Evolutionary conservation across 495 filamentous ascomycete species (phyloP), one percentile per base, ranked within the genome.

Genomic region (Poronia punctata): DNA sequence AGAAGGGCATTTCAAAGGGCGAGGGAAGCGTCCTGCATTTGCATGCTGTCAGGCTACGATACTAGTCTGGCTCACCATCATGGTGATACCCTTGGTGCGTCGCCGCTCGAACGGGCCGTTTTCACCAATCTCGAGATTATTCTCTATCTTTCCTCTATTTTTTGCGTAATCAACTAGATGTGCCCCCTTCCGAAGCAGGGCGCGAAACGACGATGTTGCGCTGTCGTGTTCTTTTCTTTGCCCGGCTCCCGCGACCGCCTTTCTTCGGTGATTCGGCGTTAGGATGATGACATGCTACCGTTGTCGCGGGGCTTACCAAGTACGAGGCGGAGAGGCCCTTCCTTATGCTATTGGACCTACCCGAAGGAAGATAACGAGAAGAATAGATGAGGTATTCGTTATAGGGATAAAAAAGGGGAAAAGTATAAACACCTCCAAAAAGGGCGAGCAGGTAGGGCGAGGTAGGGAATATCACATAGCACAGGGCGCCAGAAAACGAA

Each of bases 1-100:
- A 40, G 35, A 40, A 7, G 27, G 21, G 17, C n/a, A n/a, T 34
- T 18, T 20, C 23, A 40, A 40, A n/a, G 24, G 7, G 30, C 36
- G 29, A 40, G 35, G 43, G 24, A 40, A 40, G 37, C 29, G 29
- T 40, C 30, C 29, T 40, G 30, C 36, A 46, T 40, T 35, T 38
- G 33, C 34, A 27, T 35, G 43, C 30, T 33, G 29, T 34, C 30
- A 35, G 18, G 27, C 20, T 29, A n/a, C 40, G 28, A 35, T 22
- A 18, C 15, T 35, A 26, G 34, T 25, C 34, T 21, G 41, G 25
- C 41, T 38, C 23, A 33, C 22, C 35, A 40, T 46, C 35, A 23
- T 35, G 36, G 35, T 16, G 16, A 22, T 34, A 45, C 42, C 24
- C 43, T 22, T 27, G 43, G 12, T 33, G 34, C 25, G 16, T 35